A percentile compares a stretch with the other conserved stretches of the same genome.
phyloP scores from a whole-genome alignment of 768 basidiomycete genomes.

The Hypholoma sublateritium region DNA sequence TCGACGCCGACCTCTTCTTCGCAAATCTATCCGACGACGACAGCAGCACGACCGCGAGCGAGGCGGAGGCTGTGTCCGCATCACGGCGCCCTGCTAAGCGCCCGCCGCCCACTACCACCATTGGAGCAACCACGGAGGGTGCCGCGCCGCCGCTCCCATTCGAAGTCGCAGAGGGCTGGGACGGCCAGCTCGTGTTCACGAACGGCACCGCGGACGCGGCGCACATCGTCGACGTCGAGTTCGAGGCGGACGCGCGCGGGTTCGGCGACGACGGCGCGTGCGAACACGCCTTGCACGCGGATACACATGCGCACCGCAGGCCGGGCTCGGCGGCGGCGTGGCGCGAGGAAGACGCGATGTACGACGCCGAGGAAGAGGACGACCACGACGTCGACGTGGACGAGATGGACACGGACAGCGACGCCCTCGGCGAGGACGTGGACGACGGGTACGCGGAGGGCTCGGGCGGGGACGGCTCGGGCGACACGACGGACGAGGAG shows the following conservation, averaged over 20 bases:
- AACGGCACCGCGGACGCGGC: conserved; percentile 58
- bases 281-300: conserved; percentile 12
- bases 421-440: conserved; percentile 50
- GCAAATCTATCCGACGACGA: conserved; percentile 68
- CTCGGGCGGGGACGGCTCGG: conserved; percentile 39
- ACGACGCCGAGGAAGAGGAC: conserved; percentile 6
- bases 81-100: conserved; percentile 6
- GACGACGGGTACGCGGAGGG: conserved; percentile 50
- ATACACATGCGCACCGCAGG: not conserved
- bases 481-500: conserved; percentile 81
- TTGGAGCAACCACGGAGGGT: conserved; percentile 15
- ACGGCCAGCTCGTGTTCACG: conserved; percentile 73
- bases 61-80: conserved; percentile 6
- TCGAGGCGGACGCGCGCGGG: conserved; percentile 60
- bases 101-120: conserved; percentile 6
- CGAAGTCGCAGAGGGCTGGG: conserved; percentile 71
- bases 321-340: not conserved
- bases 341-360: not conserved
- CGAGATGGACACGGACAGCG: not conserved
- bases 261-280: conserved; percentile 27
- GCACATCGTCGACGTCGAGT: conserved; percentile 67
- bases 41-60: conserved; percentile 19
- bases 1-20: conserved; percentile 85
- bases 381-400: conserved; percentile 49
- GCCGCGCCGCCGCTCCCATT: conserved; percentile 47